These are phyloP conservation scores for Moricandia moricandioides DNA, from an alignment of 345 rosid genomes.

Conservation along the genomic window DNA sequence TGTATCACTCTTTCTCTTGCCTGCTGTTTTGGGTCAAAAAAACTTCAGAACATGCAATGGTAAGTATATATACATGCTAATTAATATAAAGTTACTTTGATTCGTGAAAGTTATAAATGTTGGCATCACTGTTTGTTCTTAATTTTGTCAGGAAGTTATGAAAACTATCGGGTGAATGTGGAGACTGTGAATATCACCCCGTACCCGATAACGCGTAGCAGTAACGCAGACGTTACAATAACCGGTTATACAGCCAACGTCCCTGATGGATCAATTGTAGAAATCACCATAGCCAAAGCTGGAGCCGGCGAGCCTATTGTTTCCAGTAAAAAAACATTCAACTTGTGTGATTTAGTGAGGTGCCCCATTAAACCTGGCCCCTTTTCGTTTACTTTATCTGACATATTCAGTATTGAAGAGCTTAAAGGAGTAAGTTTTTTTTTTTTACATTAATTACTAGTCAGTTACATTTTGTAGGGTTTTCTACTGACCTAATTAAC, in stretches of 20 bases:
- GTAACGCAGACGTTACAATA: neutral
- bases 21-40: neutral
- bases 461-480: neutral
- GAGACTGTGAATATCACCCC: neutral
- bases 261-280: neutral
- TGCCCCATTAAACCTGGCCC: neutral
- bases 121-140: neutral
- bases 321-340: neutral
- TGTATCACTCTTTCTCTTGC: neutral
- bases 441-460: neutral
- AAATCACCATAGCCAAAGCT: neutral
- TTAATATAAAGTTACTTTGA: neutral
- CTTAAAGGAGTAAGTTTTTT: neutral
- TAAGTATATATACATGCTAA: neutral
- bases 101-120: neutral
- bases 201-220: neutral
- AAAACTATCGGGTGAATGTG: neutral
- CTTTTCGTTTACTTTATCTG: neutral
- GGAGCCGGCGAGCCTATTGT: neutral
- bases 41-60: neutral
- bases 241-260: neutral
- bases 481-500: neutral
- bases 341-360: neutral
- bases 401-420: neutral
- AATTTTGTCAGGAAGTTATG: neutral